Percentiles rank a stretch among this genome's conserved stretches.
These are phyloP conservation scores for Clitopilus passeckerianus DNA, from an alignment of 768 basidiomycete genomes.

Conservation along the genomic window DNA sequence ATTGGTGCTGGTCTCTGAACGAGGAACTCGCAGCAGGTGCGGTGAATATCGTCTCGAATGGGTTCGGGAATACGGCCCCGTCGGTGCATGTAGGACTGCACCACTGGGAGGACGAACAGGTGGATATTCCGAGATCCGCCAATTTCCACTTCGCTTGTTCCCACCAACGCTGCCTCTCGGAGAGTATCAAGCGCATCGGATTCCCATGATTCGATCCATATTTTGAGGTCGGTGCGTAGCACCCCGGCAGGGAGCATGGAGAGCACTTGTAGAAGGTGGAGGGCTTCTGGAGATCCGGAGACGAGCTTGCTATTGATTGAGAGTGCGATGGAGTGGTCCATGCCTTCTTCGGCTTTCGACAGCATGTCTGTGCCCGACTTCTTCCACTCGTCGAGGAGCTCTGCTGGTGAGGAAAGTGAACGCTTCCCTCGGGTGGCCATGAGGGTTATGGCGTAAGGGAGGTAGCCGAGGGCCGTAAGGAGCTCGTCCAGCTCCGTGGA, in stretches of 20 bases:
- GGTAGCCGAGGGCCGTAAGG: conserved; percentile 17
- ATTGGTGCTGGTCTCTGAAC: conserved; percentile 1
- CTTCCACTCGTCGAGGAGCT: conserved; percentile 4
- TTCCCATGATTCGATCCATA: conserved; percentile 4
- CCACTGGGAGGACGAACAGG: conserved; percentile 15
- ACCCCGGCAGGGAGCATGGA: conserved; percentile 20
- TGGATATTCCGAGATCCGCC: conserved; percentile 2
- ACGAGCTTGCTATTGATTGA: conserved; percentile 7
- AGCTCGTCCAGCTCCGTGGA: conserved; percentile 17
- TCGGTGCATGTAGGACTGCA: conserved; percentile 13
- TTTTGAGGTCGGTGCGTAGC: conserved; percentile 2
- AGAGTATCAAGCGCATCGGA: not conserved
- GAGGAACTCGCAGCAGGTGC: conserved; percentile 9
- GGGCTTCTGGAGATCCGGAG: conserved; percentile 3
- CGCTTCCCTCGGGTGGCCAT: conserved; percentile 19
- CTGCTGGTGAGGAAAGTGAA: not conserved
- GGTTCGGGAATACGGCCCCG: conserved; percentile 4
- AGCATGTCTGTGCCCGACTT: conserved; percentile 4
- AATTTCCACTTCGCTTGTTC: conserved; percentile 1
- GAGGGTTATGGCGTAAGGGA: conserved; percentile 29
- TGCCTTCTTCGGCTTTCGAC: conserved; percentile 1
- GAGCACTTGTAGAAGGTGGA: conserved; percentile 12
- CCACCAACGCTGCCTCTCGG: conserved; percentile 1
- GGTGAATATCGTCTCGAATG: conserved; percentile 4
- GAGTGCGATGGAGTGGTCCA: conserved; percentile 7